Percentiles rank a stretch among this genome's conserved stretches.
Conservation (phyloP, 805 yeast species). For the Spathaspora passalidarum region DNA sequence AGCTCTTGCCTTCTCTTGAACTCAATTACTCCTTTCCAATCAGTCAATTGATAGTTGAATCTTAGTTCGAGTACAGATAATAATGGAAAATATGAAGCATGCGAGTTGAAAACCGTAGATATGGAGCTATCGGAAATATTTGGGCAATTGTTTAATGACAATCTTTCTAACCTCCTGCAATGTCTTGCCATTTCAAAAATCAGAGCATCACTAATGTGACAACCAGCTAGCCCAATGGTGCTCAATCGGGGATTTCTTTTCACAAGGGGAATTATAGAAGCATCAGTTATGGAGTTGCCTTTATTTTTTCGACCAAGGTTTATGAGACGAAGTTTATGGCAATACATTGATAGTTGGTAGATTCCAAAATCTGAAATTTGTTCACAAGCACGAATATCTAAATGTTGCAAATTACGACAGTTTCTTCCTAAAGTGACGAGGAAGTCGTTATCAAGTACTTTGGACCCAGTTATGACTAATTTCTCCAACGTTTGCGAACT, state of each 20-base stretch:
- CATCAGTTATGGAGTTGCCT: conserved; percentile 68
- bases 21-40: conserved; percentile 62
- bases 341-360: conserved; percentile 58
- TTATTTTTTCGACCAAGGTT: conserved; percentile 78
- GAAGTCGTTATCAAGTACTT: conserved; percentile 56
- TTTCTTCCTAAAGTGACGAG: conserved; percentile 48
- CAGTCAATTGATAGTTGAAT: conserved; percentile 53
- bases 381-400: conserved; percentile 86
- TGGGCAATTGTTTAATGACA: conserved; percentile 74
- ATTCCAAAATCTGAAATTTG: conserved; percentile 72
- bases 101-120: conserved; percentile 40
- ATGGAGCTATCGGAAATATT: conserved; percentile 55
- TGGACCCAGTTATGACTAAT: conserved; percentile 70
- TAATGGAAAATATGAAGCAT: conserved; percentile 48
- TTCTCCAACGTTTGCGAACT: conserved; percentile 30
- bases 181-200: conserved; percentile 75
- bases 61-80: conserved; percentile 77
- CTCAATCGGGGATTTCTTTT: conserved; percentile 49
- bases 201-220: conserved; percentile 70
- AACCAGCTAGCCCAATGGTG: conserved; percentile 89
- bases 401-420: conserved; percentile 57
- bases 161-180: conserved; percentile 53
- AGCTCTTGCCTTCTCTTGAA: conserved; percentile 55
- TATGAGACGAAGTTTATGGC: conserved; percentile 54
- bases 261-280: conserved; percentile 57